Base-by-base conservation (phyloP, 2,329 filamentous ascomycete species). In the Ploettnerulaceae sp. region DNA sequence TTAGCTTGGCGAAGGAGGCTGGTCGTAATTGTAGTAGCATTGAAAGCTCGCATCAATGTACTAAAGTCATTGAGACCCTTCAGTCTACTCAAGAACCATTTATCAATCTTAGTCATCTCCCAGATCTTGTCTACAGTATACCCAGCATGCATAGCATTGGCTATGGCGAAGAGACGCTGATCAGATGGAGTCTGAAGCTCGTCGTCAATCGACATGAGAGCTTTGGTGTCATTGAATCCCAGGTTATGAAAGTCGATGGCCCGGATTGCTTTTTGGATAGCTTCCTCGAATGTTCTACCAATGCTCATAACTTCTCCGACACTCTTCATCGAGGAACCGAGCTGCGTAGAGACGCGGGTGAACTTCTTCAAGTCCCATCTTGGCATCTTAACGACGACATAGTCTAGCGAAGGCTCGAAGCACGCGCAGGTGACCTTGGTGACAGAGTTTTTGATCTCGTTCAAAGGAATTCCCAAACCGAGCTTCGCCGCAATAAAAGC, bases 351-450 rank as follows among this genome's bases (percentile, higher is more conserved):
- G 17, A 97, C 93, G 57, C 93, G 83, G 21, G 88, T 95, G 70
- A 98, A 98, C 72, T 98, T 98, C 76, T 97, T 97, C 63, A 98
- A 71, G 70, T 98, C 93, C 93, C 93, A 98, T 59, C 93, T 81
- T 36, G 93, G 93, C 73, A 98, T 97, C 79, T 98, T 98, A 59
- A 97, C 91, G 14, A 97, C 93, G 42, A 94, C 88, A 66, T 98
- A 98, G 68, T 98, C 93, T 11, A 98, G 81, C 11, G 93, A 97
- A 18, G 93, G 93, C 72, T 98, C 93, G 67, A 98, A 98, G 75
- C 93, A 97, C 47, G 93, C 93, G 62, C 89, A 95, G 1, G 93
- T 98, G 44, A 86, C 84, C 71, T 93, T 91, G 46, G 93, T 98
- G 48, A 98, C 91, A 0, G 86, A 87, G 74, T 98, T 98, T 61